These are phyloP conservation scores for Aegilops bicornis DNA, from an alignment of 176 grass and related monocot species.

Conservation along the genomic window DNA sequence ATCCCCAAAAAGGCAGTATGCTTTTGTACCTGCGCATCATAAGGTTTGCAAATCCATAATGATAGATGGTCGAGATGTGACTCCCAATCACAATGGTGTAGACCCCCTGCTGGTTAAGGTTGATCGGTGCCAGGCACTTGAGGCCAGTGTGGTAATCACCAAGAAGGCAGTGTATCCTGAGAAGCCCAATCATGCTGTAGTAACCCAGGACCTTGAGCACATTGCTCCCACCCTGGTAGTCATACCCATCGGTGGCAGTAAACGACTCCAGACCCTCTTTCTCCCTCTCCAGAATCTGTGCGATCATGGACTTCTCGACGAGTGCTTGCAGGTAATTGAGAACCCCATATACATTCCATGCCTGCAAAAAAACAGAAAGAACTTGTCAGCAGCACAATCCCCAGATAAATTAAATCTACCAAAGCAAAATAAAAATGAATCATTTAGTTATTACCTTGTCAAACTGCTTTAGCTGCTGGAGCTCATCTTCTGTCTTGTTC, in stretches of 20 bases:
- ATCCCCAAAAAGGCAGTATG: neutral
- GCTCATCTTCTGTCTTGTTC: constrained; percentile 81
- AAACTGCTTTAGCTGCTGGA: constrained; percentile 79
- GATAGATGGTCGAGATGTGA: constrained; percentile 95
- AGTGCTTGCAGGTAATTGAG: constrained; percentile 96
- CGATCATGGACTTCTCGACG: constrained; percentile 95
- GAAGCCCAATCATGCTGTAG: constrained; percentile 98
- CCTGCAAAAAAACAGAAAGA: constrained; percentile 32
- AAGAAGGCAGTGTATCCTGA: constrained; percentile 96
- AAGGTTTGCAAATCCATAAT: constrained; percentile 90
- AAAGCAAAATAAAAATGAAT: neutral
- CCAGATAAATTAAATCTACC: neutral
- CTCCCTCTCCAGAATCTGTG: constrained; percentile 87
- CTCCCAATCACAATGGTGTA: constrained; percentile 96
- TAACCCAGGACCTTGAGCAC: constrained; percentile 98
- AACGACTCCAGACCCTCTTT: constrained; percentile 96
- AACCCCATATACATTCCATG: constrained; percentile 94
- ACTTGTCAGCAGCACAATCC: neutral
- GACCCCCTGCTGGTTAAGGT: constrained; percentile 95
- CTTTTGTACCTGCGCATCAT: constrained; percentile 77
- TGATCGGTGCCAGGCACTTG: constrained; percentile 84
- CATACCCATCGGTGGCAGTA: constrained; percentile 79
- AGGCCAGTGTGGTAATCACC: constrained; percentile 94
- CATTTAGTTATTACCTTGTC: constrained; percentile 43
- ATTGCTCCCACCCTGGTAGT: constrained; percentile 93